These are phyloP conservation scores for Amylocarpus encephaloides DNA, from an alignment of 2,329 filamentous ascomycete species.

Conservation along the genomic window DNA sequence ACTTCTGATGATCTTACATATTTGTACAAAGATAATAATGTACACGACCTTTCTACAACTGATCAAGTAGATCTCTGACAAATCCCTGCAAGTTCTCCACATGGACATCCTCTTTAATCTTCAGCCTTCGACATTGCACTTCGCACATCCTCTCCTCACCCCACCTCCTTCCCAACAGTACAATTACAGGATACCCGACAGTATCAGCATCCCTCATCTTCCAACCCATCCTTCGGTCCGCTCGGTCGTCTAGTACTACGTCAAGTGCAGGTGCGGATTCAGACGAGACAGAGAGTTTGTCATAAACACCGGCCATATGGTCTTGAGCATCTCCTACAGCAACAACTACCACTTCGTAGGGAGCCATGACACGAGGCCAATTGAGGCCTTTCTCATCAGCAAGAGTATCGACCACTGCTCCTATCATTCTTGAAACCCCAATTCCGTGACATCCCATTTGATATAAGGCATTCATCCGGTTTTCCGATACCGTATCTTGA, in stretches of 20 bases:
- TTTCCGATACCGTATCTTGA: neutral
- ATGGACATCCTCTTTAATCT: constrained; percentile 19
- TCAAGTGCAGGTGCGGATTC: constrained; percentile 42
- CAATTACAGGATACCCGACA: constrained; percentile 77
- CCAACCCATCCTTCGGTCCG: constrained; percentile 58
- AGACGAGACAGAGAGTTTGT: constrained; percentile 39
- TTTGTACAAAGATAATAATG: neutral
- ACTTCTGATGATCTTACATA: neutral
- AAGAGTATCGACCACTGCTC: constrained; percentile 72
- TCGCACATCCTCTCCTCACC: constrained; percentile 27
- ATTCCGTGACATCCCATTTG: constrained; percentile 98
- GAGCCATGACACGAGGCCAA: constrained; percentile 83
- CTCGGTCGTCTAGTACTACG: constrained; percentile 67
- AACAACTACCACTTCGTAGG: constrained; percentile 70
- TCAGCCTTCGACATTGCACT: constrained; percentile 30
- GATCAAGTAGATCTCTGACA: constrained; percentile 16
- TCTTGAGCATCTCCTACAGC: constrained; percentile 37
- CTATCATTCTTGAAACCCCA: constrained; percentile 84
- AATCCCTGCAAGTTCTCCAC: constrained; percentile 15
- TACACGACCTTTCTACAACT: constrained; percentile 14
- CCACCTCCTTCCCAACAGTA: constrained; percentile 73
- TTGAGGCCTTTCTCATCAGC: constrained; percentile 69
- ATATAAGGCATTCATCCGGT: constrained; percentile 43
- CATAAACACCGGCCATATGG: constrained; percentile 53
- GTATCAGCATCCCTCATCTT: constrained; percentile 87